Percentiles rank a stretch among this genome's conserved stretches.
Conservation (phyloP, 2,329 filamentous ascomycete genomes). For the Paradendryphiella salina region DNA sequence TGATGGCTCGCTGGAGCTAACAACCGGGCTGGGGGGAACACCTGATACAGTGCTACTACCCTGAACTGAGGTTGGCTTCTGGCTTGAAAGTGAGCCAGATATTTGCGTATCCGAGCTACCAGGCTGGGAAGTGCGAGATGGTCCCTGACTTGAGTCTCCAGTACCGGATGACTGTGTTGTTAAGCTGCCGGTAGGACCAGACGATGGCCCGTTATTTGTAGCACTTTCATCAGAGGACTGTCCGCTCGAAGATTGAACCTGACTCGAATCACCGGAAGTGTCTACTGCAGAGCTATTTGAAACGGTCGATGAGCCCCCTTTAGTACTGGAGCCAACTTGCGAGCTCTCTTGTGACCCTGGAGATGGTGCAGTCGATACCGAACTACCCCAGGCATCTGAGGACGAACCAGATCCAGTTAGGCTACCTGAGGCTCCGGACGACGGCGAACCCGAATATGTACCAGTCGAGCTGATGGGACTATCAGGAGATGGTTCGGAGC, state of each 20-base stretch:
- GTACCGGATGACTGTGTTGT: background rate
- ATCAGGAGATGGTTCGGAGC: background rate
- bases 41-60: background rate
- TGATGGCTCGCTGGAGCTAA: background rate
- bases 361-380: background rate
- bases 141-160: background rate
- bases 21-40: background rate
- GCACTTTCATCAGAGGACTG: no score
- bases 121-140: no score
- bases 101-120: background rate
- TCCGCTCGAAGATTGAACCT: background rate
- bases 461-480: background rate
- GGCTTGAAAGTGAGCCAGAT: background rate
- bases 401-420: background rate
- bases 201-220: no score
- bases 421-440: background rate
- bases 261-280: background rate
- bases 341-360: background rate
- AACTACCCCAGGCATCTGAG: background rate
- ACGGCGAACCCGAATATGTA: background rate
- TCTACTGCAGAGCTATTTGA: background rate
- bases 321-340: background rate
- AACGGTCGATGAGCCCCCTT: background rate
- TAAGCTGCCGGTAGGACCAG: background rate
- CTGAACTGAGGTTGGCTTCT: background rate